Conservation (phyloP, 768 basidiomycete genomes). For the Rickenella mellea region DNA sequence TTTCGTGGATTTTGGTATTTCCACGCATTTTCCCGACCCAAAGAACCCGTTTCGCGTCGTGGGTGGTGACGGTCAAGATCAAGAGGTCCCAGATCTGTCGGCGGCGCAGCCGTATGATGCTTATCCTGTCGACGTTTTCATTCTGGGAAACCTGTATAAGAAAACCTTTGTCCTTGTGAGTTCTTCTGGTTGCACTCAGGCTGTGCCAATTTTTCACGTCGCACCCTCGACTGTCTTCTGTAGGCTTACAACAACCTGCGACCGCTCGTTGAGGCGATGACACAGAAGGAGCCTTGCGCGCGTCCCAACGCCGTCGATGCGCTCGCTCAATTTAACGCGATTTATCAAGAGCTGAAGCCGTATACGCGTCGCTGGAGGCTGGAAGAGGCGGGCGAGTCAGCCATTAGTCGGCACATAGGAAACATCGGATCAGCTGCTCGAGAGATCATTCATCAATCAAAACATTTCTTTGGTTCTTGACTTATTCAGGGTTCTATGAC, state of each 20-base stretch:
- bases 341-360: conserved; percentile 3
- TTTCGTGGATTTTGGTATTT: conserved; percentile 6
- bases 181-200: not conserved
- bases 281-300: conserved; percentile 12
- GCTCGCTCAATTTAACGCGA: conserved; percentile 5
- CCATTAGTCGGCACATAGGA: no score
- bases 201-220: conserved; percentile 5
- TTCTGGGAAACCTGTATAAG: conserved; percentile 9
- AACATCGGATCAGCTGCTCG: no score
- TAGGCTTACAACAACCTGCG: conserved; percentile 14
- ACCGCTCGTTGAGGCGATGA: conserved; percentile 17
- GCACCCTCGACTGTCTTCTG: not conserved
- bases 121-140: conserved; percentile 21
- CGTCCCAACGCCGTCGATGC: conserved; percentile 18
- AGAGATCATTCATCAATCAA: no score
- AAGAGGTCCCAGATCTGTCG: conserved; percentile 17
- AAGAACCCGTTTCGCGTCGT: not conserved
- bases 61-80: conserved; percentile 11
- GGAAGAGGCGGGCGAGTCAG: conserved; percentile 9
- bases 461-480: no score
- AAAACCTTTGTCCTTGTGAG: conserved; percentile 2
- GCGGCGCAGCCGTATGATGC: conserved; percentile 17
- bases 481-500: no score
- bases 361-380: not conserved
- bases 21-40: conserved; percentile 10